Evolutionary conservation across 371 early-diverging fungal genomes (phyloP), one percentile per base, ranked within the genome.

Genomic region (Saksenaea oblongispora): DNA sequence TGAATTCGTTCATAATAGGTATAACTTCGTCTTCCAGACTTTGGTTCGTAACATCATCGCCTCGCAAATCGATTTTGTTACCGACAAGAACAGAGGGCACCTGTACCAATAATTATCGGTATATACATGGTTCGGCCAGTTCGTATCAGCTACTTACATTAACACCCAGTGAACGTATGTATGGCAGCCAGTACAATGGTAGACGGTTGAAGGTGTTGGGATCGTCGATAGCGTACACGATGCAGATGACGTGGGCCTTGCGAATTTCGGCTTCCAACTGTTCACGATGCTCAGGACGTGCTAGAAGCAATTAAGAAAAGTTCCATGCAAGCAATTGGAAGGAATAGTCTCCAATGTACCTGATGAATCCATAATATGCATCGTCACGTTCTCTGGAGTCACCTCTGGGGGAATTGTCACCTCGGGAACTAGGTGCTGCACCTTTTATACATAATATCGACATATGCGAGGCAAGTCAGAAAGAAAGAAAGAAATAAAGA

Each of bases 401-500:
- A 96, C 93, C 70, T 97, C 97, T 55, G 98, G 95, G 31, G 99
- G 99, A 63, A 98, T 97, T 15, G 97, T 96, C 35, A 97, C 96
- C 74, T 96, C 99, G 27, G 98, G 97, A 60, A 97, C 93, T 37
- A 97, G 93, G 65, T 94, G 93, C 68, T 96, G 97, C 37, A 98
- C 93, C 97, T 98, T 72, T 47, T n/a, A 18, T 47, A 7, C 22
- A 18, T 41, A 31, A 31, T 31, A 31, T 2, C 31, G 31, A 31
- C 31, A 31, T 41, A n/a, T 41, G 14, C 17, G 17, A 58, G 3
- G 27, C 39, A 51, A 7, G 47, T 44, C 13, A n/a, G 11, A 37
- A 18, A n/a, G 0, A 58, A 11, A 42, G n/a, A 61, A 27, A 35
- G 26, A 18, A 35, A n/a, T 14, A 8, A 42, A 7, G 44, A 18